A percentile compares a stretch with the other conserved stretches of the same genome.
These are phyloP conservation scores for Globisporangium cylindrosporum DNA, from an alignment of 352 stramenopile genomes.

Conservation along the genomic window DNA sequence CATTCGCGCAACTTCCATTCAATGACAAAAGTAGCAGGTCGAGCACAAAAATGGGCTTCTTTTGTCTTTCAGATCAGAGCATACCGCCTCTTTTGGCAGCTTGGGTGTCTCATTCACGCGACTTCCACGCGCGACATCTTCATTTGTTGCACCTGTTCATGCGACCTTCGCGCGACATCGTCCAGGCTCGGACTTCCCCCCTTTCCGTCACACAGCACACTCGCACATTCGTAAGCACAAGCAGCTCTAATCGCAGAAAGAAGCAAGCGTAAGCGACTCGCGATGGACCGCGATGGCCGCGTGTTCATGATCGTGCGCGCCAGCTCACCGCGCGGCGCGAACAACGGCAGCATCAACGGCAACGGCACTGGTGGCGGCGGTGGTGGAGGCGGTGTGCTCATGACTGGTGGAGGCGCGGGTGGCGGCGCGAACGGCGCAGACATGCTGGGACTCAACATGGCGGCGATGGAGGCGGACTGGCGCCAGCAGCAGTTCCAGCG, in stretches of 20 bases:
- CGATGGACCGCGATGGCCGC: constrained; percentile 43
- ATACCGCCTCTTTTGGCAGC: too few species aligned
- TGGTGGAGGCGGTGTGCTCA: neutral
- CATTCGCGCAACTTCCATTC: neutral
- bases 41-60: too few species aligned
- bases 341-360: neutral
- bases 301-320: constrained; percentile 82
- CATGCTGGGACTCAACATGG: constrained; percentile 45
- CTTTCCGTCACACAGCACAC: neutral
- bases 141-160: neutral
- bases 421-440: constrained; percentile 23
- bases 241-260: neutral
- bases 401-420: neutral
- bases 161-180: neutral
- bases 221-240: neutral
- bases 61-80: too few species aligned
- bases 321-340: constrained; percentile 43
- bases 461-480: constrained; percentile 74
- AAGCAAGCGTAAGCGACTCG: neutral
- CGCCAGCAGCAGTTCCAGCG: constrained; percentile 84
- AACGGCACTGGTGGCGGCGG: neutral
- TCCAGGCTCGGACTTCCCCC: neutral
- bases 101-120: neutral
- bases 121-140: constrained; percentile 9
- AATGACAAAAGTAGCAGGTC: too few species aligned